Percentiles rank a stretch among this genome's conserved stretches.
Conservation (phyloP, 2,329 filamentous ascomycete genomes). For the Diaporthe amygdali region DNA sequence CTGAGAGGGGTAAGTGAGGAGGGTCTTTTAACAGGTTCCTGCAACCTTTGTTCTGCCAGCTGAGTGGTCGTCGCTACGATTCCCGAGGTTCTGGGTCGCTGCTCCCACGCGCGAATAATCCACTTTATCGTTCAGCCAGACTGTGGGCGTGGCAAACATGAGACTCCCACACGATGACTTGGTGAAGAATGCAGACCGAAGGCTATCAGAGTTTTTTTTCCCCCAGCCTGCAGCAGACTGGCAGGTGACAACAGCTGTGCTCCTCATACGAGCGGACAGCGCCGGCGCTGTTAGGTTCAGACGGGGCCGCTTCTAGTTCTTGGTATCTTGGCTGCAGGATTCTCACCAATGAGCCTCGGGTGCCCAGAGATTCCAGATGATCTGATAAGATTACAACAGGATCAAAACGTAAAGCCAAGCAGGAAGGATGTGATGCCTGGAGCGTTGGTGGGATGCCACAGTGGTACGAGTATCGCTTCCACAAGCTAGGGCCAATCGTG, state of each 20-base stretch:
- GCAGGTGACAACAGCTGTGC: not conserved
- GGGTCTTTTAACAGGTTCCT: not conserved
- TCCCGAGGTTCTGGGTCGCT: not conserved
- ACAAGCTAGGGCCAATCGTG: not conserved
- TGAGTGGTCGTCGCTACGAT: not conserved
- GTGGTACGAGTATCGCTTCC: not conserved
- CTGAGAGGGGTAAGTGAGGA: not conserved
- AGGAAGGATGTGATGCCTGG: not conserved
- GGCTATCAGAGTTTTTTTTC: not conserved
- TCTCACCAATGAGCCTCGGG: not conserved
- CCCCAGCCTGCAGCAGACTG: not conserved
- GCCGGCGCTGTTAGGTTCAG: conserved; percentile 3
- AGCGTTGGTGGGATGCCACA: not conserved
- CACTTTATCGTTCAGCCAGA: not conserved
- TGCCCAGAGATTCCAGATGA: not conserved
- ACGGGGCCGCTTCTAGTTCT: not conserved
- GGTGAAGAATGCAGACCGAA: not conserved
- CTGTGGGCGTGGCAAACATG: not conserved
- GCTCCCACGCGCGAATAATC: not conserved
- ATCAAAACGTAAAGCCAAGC: conserved; percentile 11
- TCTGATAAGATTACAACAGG: conserved; percentile 1
- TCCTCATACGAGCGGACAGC: not conserved
- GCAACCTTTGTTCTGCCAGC: not conserved
- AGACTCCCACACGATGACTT: not conserved
- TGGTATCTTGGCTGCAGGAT: conserved; percentile 10